Base-by-base conservation (phyloP, 345 rosid genomes). In the Turritis glabra region DNA sequence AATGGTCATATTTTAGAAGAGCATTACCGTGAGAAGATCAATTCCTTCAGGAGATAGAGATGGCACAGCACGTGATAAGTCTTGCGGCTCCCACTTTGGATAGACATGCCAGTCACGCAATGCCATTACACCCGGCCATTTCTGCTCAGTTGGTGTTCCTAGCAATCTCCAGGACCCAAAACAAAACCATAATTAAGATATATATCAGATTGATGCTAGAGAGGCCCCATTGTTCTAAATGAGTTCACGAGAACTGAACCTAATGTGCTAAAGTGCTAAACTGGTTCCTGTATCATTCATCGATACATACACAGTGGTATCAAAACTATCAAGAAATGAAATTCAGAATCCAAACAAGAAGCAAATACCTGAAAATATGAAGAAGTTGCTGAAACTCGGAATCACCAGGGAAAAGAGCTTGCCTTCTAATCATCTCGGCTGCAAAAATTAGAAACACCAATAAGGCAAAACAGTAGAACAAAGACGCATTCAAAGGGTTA, bases 371-470 rank as follows among this genome's bases (percentile, higher is more conserved):
- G 92, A 95, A 95, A 65, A 95, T 95, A 70, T 87, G 89, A 84
- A 92, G 91, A 52, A 95, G 38, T 65, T 95, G 97, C 78, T 92
- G 97, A 76, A 92, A 90, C 86, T 95, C 99, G 0, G 99, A 95
- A 71, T 95, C 99, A 72, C 97, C 99, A 64, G 97, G 96, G 79
- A 92, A 95, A 52, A 95, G 80, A 30, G 97, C 96, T 64, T 79
- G 84, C 82, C 88, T 90, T 72, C 89, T 80, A 81, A 89, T 89
- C 97, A 94, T 94, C 87, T 94, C 99, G 63, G 99, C 79, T 76
- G 33, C 64, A 61, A 53, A 8, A 33, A 1, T 3, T 7, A 2
- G 17, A 56, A 55, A 18, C 25, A 74, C 1, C 26, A 58, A 19
- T 7, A 19, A 52, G 7, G 6, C 7, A 18, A 61, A 65, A 38